Conservation (phyloP, 208 protist genomes). For the Wallacemonas rigidus region DNA sequence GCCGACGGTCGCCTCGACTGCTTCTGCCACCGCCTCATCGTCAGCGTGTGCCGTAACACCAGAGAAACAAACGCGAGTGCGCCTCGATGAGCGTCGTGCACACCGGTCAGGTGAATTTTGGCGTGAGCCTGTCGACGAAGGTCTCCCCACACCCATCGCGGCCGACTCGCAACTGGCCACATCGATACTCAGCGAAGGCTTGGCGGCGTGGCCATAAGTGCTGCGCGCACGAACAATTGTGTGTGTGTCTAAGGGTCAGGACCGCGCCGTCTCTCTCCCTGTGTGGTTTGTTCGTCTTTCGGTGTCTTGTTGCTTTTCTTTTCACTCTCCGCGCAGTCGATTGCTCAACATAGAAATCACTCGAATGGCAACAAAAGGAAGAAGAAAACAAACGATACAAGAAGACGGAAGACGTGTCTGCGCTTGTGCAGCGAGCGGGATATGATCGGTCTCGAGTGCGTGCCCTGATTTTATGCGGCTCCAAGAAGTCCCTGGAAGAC, state of each 20-base stretch:
- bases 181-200: neutral
- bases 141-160: conserved; percentile 8
- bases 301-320: neutral
- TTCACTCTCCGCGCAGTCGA: too few species aligned
- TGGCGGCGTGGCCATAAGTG: neutral
- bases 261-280: neutral
- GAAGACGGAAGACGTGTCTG: too few species aligned
- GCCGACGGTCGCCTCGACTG: neutral
- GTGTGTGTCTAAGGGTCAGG: neutral
- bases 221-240: neutral
- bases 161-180: conserved; percentile 8
- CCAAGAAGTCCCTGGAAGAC: too few species aligned
- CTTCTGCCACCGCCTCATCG: neutral
- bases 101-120: neutral
- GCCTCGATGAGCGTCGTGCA: neutral
- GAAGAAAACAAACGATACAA: too few species aligned
- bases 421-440: too few species aligned
- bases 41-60: neutral
- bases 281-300: neutral
- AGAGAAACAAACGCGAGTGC: neutral
- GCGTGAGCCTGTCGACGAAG: neutral
- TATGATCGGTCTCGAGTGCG: too few species aligned
- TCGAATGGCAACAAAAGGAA: too few species aligned
- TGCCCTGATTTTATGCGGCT: too few species aligned
- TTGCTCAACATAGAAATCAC: neutral